A percentile compares a stretch with the other conserved stretches of the same genome.
Conservation (phyloP, 176 grass and related monocot species). For the Hordeum vulgare region MorexV3_pseudomolecules_assembly NC_058522.1:443938589-443939088, state of each 20-base stretch:
- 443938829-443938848: not conserved
- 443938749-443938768: not conserved
- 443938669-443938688: slow-evolving; percentile 10
- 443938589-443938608: slow-evolving; percentile 21
- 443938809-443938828: not conserved
- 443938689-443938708: slow-evolving; percentile 22
- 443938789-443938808: not conserved
- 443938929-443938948: not conserved
- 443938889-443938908: not conserved
- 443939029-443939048: slow-evolving; percentile 56
- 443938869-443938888: not conserved
- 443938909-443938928: not conserved
- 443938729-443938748: not conserved
- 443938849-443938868: not conserved
- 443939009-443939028: slow-evolving; percentile 15
- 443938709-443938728: slow-evolving; percentile 9
- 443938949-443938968: not conserved
- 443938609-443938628: slow-evolving; percentile 41
- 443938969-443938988: not conserved
- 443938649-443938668: slow-evolving; percentile 6
- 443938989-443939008: not conserved
- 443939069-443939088: slow-evolving; percentile 55
- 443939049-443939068: slow-evolving; percentile 90
- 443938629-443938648: not conserved
- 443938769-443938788: not conserved